A percentile compares a stretch with the other conserved stretches of the same genome.
Evolutionary conservation across 164 flowering plant genomes (phyloP).

Genomic region (Aristolochia californica): DNA sequence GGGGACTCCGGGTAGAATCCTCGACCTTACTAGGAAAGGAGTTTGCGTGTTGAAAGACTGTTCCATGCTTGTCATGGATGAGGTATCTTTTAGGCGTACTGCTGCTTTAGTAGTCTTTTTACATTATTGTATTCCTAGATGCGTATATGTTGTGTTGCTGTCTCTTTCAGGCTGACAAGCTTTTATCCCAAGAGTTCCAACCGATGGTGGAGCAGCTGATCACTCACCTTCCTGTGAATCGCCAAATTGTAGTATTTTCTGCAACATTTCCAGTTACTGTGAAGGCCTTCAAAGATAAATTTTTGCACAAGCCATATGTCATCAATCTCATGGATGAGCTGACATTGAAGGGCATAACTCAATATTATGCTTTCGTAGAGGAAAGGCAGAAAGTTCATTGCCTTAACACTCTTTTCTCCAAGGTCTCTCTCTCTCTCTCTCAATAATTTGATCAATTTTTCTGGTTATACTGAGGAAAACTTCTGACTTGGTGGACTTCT

Average conservation of each 20-base stretch:
- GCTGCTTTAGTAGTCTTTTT: not conserved
- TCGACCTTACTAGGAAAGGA: slow-evolving; percentile 94
- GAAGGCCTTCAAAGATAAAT: slow-evolving; percentile 89
- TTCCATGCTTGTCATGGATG: slow-evolving; percentile 92
- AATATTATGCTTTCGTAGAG: slow-evolving; percentile 95
- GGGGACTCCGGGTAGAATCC: slow-evolving; percentile 95
- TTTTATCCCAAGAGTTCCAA: slow-evolving; percentile 91
- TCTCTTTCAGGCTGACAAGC: slow-evolving; percentile 82
- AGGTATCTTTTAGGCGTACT: slow-evolving; percentile 36
- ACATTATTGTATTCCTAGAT: not conserved
- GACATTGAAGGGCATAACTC: slow-evolving; percentile 97
- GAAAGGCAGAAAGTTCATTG: slow-evolving; percentile 98
- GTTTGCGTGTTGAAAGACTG: slow-evolving; percentile 79
- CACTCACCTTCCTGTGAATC: slow-evolving; percentile 53
- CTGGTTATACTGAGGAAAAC: not conserved
- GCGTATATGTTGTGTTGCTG: not conserved
- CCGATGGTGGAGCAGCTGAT: slow-evolving; percentile 90
- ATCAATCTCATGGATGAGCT: slow-evolving; percentile 99
- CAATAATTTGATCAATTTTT: not conserved
- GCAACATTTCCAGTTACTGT: slow-evolving; percentile 99
- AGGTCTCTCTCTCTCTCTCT: slow-evolving; percentile 33
- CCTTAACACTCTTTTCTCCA: slow-evolving; percentile 91
- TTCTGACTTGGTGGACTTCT: not conserved
- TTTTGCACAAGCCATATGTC: slow-evolving; percentile 64
- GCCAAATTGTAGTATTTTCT: slow-evolving; percentile 91